A percentile compares a stretch with the other conserved stretches of the same genome.
Evolutionary conservation across 164 flowering plant species (phyloP).

Genomic region (Houttuynia cordata): DNA sequence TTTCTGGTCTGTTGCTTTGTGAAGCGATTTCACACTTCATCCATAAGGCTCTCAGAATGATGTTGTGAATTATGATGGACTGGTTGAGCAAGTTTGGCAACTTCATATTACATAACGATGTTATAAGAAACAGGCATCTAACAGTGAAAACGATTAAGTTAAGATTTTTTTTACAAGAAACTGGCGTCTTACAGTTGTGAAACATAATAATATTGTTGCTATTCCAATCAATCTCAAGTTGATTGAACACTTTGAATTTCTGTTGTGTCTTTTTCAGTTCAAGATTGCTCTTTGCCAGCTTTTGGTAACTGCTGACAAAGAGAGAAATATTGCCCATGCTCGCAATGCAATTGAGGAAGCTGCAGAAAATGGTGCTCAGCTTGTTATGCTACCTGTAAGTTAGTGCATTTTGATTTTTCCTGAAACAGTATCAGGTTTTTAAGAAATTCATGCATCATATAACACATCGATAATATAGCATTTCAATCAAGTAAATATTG

Average conservation of each 20-base stretch:
- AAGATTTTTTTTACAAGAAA: too few species aligned
- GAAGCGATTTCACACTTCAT: too few species aligned
- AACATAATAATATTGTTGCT: neutral
- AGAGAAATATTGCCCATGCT: slow-evolving; percentile 77
- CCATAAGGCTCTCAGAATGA: too few species aligned
- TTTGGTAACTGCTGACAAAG: slow-evolving; percentile 74
- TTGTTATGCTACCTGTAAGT: slow-evolving; percentile 85
- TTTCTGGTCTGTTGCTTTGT: too few species aligned
- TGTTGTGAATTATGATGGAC: too few species aligned
- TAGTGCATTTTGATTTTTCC: neutral
- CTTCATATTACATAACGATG: too few species aligned
- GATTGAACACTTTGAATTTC: neutral
- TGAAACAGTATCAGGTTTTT: neutral
- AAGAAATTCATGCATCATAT: too few species aligned
- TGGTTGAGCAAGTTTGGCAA: too few species aligned
- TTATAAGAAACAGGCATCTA: too few species aligned
- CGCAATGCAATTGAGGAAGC: slow-evolving; percentile 77
- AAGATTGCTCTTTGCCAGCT: slow-evolving; percentile 87
- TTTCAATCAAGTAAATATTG: too few species aligned
- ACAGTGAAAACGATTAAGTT: too few species aligned
- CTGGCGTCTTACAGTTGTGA: neutral
- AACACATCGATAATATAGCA: too few species aligned
- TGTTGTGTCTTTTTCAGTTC: slow-evolving; percentile 30
- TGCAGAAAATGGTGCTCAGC: slow-evolving; percentile 75
- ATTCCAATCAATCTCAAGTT: neutral